phyloP scores from a whole-genome alignment of 2,329 filamentous ascomycete species.

The Trichoderma guizhouense region DNA sequence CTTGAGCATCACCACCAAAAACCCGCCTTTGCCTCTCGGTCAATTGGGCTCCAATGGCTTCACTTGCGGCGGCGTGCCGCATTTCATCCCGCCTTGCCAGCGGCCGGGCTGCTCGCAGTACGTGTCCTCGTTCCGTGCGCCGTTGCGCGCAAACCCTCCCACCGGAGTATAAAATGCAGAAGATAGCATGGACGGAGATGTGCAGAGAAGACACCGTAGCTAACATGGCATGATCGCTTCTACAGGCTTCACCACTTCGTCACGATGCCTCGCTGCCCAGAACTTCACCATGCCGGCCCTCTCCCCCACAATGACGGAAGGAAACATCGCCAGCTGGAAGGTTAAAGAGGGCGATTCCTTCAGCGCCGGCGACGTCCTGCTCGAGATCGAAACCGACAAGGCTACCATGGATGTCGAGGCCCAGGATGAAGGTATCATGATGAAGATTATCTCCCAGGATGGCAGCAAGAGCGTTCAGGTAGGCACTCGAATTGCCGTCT shows the following conservation, averaged over 20 bases:
- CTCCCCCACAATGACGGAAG: slow-evolving; percentile 91
- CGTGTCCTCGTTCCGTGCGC: slow-evolving; percentile 25
- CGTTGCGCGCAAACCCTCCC: slow-evolving; percentile 7
- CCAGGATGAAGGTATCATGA: slow-evolving; percentile 80
- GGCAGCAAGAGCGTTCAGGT: slow-evolving; percentile 76
- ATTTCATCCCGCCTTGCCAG: slow-evolving; percentile 58
- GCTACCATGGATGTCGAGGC: slow-evolving; percentile 94
- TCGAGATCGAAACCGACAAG: slow-evolving; percentile 94
- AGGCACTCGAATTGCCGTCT: slow-evolving; percentile 75
- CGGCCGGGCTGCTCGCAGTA: slow-evolving; percentile 54
- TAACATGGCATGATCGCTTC: background rate
- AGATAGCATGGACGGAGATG: background rate
- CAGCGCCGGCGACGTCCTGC: slow-evolving; percentile 76
- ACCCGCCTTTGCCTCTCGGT: slow-evolving; percentile 18
- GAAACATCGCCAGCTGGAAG: slow-evolving; percentile 81
- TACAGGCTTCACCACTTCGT: slow-evolving; percentile 62
- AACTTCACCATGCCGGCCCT: slow-evolving; percentile 91
- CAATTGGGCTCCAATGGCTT: slow-evolving; percentile 55
- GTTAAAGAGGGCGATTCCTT: slow-evolving; percentile 85
- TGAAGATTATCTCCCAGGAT: slow-evolving; percentile 74
- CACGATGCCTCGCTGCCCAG: slow-evolving; percentile 66
- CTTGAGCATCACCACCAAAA: slow-evolving; percentile 22
- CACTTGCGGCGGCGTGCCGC: slow-evolving; percentile 61
- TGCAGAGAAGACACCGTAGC: background rate
- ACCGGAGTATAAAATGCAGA: background rate